Percentiles rank a stretch among this genome's conserved stretches.
These are phyloP conservation scores for Kodamaea sagamina DNA, from an alignment of 805 yeast genomes.

Conservation along the genomic window DNA sequence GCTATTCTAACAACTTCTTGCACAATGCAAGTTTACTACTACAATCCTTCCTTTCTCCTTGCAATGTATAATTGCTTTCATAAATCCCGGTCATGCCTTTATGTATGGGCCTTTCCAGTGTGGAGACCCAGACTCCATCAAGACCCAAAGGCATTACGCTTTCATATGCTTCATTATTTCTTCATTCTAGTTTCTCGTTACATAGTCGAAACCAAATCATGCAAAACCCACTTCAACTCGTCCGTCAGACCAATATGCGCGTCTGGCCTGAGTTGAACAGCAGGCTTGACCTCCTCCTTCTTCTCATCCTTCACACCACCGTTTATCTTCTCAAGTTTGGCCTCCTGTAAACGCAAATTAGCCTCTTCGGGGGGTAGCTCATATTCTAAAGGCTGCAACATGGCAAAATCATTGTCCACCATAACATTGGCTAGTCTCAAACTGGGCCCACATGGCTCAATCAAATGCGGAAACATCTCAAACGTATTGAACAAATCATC, in stretches of 20 bases:
- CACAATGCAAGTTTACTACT: too few species aligned
- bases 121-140: too few species aligned
- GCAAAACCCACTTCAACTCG: constrained; percentile 70
- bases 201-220: constrained; percentile 56
- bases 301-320: constrained; percentile 8
- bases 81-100: too few species aligned
- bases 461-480: constrained; percentile 62
- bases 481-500: constrained; percentile 71
- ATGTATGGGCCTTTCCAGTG: too few species aligned
- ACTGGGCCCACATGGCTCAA: constrained; percentile 67
- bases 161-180: too few species aligned
- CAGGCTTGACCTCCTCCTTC: constrained; percentile 13
- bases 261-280: constrained; percentile 20
- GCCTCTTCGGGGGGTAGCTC: constrained; percentile 29
- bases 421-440: constrained; percentile 47
- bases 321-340: constrained; percentile 7
- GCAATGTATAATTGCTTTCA: too few species aligned
- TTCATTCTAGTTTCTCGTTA: constrained; percentile 12
- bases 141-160: too few species aligned
- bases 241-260: constrained; percentile 59
- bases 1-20: neutral
- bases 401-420: constrained; percentile 18
- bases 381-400: constrained; percentile 22
- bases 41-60: too few species aligned
- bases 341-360: neutral